These are phyloP conservation scores for Stygiomarasmius scandens DNA, from an alignment of 1,284 basidiomycete species.

Conservation along the genomic window DNA sequence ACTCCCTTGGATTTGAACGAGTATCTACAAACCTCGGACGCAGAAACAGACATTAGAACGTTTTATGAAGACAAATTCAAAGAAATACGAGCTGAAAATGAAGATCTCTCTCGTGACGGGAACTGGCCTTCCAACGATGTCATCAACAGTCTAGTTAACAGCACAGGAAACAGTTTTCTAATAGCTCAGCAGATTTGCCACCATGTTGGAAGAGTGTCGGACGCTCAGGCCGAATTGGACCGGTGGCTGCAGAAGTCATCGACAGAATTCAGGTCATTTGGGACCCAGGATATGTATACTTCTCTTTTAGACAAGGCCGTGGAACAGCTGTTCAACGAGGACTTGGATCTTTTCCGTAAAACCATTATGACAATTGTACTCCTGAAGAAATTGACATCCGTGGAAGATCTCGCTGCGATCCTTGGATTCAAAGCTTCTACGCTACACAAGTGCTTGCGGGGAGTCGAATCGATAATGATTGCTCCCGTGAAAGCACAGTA, in stretches of 20 bases:
- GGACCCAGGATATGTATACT: neutral
- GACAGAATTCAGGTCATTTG: neutral
- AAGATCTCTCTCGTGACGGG: no score
- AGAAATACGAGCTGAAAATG: neutral
- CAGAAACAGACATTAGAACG: neutral
- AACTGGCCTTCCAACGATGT: neutral
- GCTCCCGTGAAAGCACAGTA: neutral
- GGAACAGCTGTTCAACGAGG: neutral
- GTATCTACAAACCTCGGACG: neutral
- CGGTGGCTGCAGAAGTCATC: neutral
- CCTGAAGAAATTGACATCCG: slow-evolving; percentile 1
- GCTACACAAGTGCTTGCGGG: neutral
- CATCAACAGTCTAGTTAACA: neutral
- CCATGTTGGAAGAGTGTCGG: neutral
- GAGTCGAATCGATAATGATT: slow-evolving; percentile 3
- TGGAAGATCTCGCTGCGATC: slow-evolving; percentile 1
- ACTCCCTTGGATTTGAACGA: neutral
- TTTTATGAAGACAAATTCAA: neutral
- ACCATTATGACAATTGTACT: slow-evolving; percentile 8
- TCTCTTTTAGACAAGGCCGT: neutral
- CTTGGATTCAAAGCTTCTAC: neutral
- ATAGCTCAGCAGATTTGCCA: slow-evolving; percentile 3
- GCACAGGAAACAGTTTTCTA: slow-evolving; percentile 1
- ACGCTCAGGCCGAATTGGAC: neutral
- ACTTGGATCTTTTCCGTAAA: neutral